Base-by-base conservation (phyloP, 495 filamentous ascomycete genomes). In the Penicillium crystallinum region DNA sequence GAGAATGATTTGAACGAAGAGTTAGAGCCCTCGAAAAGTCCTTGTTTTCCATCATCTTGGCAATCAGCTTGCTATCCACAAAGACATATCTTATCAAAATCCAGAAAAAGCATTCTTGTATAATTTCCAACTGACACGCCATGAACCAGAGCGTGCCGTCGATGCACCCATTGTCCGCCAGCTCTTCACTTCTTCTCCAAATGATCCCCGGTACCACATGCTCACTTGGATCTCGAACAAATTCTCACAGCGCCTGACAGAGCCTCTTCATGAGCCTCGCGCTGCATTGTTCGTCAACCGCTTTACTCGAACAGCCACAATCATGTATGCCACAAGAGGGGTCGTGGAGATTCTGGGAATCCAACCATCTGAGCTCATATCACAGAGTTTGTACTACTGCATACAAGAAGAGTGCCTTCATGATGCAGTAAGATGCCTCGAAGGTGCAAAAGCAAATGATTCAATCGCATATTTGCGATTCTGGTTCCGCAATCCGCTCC, bases 381-480 rank as follows among this genome's bases (percentile, higher is more conserved):
- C 59, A 14, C 54, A 55, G 18, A 62, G 58, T 40, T 61, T 64
- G 36, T 64, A 61, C 50, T 61, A 61, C 34, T 64, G 61, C 39
- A 64, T 64, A 19, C 58, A 64, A 47, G 61, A 64, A 30, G 3
- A 38, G 9, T 91, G 88, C 56, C 68, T 91, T 19, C 70, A 77
- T 12, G 86, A 91, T 57, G 89, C 88, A 12, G 80, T 91, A 11
- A 78, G 81, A 52, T 90, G 84, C 56, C 68, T 96, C 37, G 89
- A 95, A 63, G 84, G 84, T 56, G 90, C 90, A 6, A 95, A 96
- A 63, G 85, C 83, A n/a, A 95, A 96, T 58, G 89, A 95, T 56
- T 95, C 90, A 11, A 95, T 96, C 57, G 90, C 90, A 12, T 96
- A 96, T 58, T 75, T 96, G 45, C 86, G 90, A n/a, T 96, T 96